Base-by-base conservation (phyloP, 148 eudicot genomes). In the Fagopyrum homotropicum region DNA sequence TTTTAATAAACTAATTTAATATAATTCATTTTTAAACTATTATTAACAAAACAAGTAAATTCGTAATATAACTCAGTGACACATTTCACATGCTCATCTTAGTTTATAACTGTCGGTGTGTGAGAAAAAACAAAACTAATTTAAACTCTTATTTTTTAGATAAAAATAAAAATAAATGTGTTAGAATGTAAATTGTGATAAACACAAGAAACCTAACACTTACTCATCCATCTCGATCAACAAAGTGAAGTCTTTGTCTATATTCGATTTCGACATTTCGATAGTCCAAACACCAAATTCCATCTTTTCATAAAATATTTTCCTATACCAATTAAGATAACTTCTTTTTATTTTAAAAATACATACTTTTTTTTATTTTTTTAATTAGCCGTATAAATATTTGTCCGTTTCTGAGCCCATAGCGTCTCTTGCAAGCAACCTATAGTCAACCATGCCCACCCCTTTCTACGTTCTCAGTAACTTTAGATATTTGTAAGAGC, bases 151-250 rank as follows among this genome's bases (percentile, higher is more conserved):
- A 35, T 35, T 35, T 35, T 35, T 35, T 35, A 35, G 40, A 35
- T 35, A 35, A 35, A 1, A 35, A 35, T 35, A 35, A 35, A 35
- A 35, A 35, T 19, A 57, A 8, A 7, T 57, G 10, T 3, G 4
- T 57, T 7, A 17, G 0, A 35, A 1, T 35, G 40, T 50, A 7
- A 61, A 9, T 26, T 9, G 68, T 14, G 68, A 9, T 29, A 61
- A 29, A 61, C 43, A 61, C 68, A 26, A 61, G 68, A 61, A 61
- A 61, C 68, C 68, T 61, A 61, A 61, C 68, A 10, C 68, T 5
- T 40, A 6, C 43, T 43, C 35, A 26, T 43, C 66, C 40, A 5
- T 57, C 30, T 57, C 64, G 10, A 19, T 7, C 22, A 26, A 57
- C 22, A 57, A 57, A 57, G 63, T 57, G 30, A 57, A 57, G 63